Base-by-base conservation (phyloP, 2,329 filamentous ascomycete genomes). In the Colletotrichum liaoningense region DNA sequence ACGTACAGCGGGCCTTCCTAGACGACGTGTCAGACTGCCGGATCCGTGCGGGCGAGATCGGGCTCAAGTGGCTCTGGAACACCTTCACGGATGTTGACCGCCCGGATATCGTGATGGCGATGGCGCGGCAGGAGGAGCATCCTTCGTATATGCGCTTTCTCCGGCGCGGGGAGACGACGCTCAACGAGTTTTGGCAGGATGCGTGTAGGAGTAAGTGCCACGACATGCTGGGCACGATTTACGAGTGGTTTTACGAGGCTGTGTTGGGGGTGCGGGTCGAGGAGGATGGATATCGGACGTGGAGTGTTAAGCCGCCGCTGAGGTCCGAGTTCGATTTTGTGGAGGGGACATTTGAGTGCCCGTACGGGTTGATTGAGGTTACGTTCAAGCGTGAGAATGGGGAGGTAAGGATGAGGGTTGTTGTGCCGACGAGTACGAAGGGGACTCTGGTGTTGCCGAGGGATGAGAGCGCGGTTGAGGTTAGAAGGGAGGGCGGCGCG, bases 81-180 rank as follows among this genome's bases (percentile, higher is more conserved):
- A 84, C 83, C 1, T 79, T 85, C 19, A 78, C 81, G 3, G 82
- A 84, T 42, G 78, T 84, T 5, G 80, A 83, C 55, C 80, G 84
- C 1, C 82, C 81, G 0, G 81, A 83, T 58, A 82, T 84, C 26
- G 82, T 85, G 7, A 77, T 85, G 1, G 76, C 81, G 38, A 85
- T 87, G 85, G 82, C 82, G 1, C 79, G 85, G 2, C 85, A 86
- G 65, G 83, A 87, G 72, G 84, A 87, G 58, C 85, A 87, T 58
- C 86, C 85, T 0, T 84, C 82, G 0, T 87, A 87, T 70, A 85
- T 87, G 84, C 83, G 85, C 0, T 86, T 87, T 75, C 74, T 87
- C 1, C 79, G 84, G 1, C 79, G 81, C 2, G 85, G 85, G 0
- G 85, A 87, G 73, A 85, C 84, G 2, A 85, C 81, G 0, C 77